phyloP scores from a whole-genome alignment of 2,329 filamentous ascomycete genomes.

The Cytospora chrysosperma region DNA sequence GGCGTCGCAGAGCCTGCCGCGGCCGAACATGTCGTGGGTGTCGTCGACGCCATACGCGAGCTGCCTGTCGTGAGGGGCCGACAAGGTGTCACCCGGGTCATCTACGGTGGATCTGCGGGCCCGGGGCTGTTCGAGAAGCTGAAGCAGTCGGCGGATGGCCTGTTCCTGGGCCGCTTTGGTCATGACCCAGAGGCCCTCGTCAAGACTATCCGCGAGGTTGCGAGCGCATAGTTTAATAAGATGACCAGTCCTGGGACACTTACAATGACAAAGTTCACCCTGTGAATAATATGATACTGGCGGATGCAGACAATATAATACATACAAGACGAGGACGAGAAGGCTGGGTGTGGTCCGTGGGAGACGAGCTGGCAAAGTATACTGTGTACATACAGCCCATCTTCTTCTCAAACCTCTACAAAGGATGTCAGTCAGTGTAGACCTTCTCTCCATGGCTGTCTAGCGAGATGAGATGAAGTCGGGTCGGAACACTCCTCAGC shows the following conservation, averaged over 20 bases:
- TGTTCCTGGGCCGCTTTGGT: slow-evolving; percentile 79
- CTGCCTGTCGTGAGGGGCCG: slow-evolving; percentile 51
- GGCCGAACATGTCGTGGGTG: slow-evolving; percentile 69
- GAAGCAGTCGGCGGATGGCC: slow-evolving; percentile 69
- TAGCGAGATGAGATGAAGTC: too few species aligned
- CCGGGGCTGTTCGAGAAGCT: slow-evolving; percentile 71
- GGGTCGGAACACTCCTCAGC: neutral
- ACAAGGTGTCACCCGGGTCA: slow-evolving; percentile 61
- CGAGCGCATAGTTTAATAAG: slow-evolving; percentile 37
- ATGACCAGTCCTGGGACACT: neutral
- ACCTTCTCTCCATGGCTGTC: neutral
- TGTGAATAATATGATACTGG: neutral
- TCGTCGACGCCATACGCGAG: slow-evolving; percentile 62
- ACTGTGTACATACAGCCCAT: neutral
- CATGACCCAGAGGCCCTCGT: slow-evolving; percentile 72
- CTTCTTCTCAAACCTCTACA: neutral
- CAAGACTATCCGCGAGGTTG: slow-evolving; percentile 71
- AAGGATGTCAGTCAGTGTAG: neutral
- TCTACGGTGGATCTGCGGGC: slow-evolving; percentile 83
- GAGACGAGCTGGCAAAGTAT: neutral
- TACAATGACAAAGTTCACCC: too few species aligned
- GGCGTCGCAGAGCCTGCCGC: slow-evolving; percentile 70
- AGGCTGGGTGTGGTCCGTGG: neutral
- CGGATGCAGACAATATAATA: neutral
- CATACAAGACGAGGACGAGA: neutral